These are phyloP conservation scores for Trametes versicolor DNA, from an alignment of 1,284 basidiomycete species.

Conservation along the genomic window DNA sequence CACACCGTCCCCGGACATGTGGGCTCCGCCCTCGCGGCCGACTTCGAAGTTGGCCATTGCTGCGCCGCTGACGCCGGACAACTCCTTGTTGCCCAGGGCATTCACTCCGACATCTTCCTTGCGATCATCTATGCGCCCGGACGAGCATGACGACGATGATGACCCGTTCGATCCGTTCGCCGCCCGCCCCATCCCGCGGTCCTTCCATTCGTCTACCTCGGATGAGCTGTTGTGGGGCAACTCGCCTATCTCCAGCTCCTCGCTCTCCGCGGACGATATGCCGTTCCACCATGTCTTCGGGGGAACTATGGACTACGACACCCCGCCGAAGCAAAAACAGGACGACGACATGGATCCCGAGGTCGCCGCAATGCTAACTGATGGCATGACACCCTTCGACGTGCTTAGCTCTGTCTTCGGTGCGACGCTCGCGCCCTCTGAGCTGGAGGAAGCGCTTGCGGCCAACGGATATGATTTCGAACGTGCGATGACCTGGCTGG, in stretches of 20 bases:
- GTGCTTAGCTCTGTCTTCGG: slow-evolving; percentile 95
- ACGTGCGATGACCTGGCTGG: slow-evolving; percentile 90
- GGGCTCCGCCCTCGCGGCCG: slow-evolving; percentile 77
- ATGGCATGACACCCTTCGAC: slow-evolving; percentile 97
- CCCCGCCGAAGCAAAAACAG: slow-evolving; percentile 29
- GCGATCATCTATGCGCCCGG: slow-evolving; percentile 67
- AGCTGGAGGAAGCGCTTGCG: slow-evolving; percentile 93
- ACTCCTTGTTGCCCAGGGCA: slow-evolving; percentile 62
- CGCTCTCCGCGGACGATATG: slow-evolving; percentile 58
- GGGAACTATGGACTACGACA: slow-evolving; percentile 28
- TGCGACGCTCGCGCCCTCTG: slow-evolving; percentile 85
- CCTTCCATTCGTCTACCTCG: slow-evolving; percentile 70
- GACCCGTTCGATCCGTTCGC: slow-evolving; percentile 83
- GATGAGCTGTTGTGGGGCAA: slow-evolving; percentile 71
- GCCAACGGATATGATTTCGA: slow-evolving; percentile 95
- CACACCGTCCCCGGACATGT: slow-evolving; percentile 83
- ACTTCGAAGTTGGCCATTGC: slow-evolving; percentile 90
- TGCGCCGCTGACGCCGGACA: slow-evolving; percentile 84
- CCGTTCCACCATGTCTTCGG: slow-evolving; percentile 39
- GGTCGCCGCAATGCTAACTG: slow-evolving; percentile 69
- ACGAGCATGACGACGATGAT: slow-evolving; percentile 65
- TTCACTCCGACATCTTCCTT: slow-evolving; percentile 65
- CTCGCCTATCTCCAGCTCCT: slow-evolving; percentile 57
- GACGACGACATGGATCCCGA: slow-evolving; percentile 60
- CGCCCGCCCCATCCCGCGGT: slow-evolving; percentile 55